phyloP scores from a whole-genome alignment of 129 eudicot genomes.

The Artemisia argyi region DNA sequence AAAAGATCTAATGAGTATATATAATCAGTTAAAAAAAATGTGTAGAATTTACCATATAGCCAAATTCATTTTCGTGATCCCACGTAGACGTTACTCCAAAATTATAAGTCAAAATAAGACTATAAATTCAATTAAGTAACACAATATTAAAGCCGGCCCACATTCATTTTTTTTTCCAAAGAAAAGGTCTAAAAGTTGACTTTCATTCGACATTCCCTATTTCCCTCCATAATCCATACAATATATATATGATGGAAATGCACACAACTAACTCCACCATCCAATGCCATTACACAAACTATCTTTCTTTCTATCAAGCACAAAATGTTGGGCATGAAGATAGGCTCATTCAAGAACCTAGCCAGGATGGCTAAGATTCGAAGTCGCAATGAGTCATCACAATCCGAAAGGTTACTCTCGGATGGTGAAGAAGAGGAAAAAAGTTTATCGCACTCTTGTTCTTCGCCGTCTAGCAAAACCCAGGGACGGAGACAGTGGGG shows the following conservation, averaged over 20 bases:
- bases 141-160: constrained; percentile 19
- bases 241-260: constrained; percentile 23
- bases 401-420: constrained; percentile 33
- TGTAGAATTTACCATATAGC: background rate
- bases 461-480: constrained; percentile 22
- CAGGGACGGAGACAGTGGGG: no score
- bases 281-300: constrained; percentile 22
- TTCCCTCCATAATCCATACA: constrained; percentile 18
- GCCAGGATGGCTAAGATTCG: constrained; percentile 60
- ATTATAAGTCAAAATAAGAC: constrained; percentile 28
- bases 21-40: no score
- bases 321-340: constrained; percentile 65
- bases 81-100: background rate
- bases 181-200: constrained; percentile 30
- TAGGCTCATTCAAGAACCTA: constrained; percentile 62
- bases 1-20: no score
- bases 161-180: constrained; percentile 14
- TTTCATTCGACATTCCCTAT: constrained; percentile 20
- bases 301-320: constrained; percentile 10
- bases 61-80: background rate
- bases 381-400: constrained; percentile 17
- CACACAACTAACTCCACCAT: constrained; percentile 19
- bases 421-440: constrained; percentile 20
- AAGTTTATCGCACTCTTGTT: constrained; percentile 9
- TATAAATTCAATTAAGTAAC: constrained; percentile 15